Conservation (phyloP, 768 basidiomycete genomes). For the Kondoa malvinella region DNA sequence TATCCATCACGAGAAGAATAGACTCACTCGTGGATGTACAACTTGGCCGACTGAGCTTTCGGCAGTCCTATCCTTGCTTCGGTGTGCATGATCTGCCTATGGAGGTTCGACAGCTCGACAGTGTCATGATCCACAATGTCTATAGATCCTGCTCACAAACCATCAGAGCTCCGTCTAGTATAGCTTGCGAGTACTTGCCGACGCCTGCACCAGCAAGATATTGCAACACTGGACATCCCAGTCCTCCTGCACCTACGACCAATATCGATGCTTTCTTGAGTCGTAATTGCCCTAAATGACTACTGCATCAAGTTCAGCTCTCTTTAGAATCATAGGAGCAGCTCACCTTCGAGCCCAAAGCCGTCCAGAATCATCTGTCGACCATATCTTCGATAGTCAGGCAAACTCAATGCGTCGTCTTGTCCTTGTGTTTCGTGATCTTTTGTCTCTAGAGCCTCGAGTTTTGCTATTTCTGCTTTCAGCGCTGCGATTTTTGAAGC, state of each 20-base stretch:
- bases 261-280: constrained; percentile 57
- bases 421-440: not conserved
- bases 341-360: constrained; percentile 63
- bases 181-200: constrained; percentile 41
- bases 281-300: constrained; percentile 56
- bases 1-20: not conserved
- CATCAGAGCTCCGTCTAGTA: not conserved
- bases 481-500: constrained; percentile 1
- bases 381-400: constrained; percentile 82
- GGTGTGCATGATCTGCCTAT: constrained; percentile 79
- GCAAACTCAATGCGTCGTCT: constrained; percentile 21
- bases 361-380: constrained; percentile 88
- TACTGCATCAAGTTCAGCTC: not conserved
- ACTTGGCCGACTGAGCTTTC: constrained; percentile 68
- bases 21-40: constrained; percentile 47
- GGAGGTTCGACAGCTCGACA: constrained; percentile 76
- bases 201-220: constrained; percentile 85
- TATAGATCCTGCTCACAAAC: constrained; percentile 44
- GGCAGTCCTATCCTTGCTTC: constrained; percentile 51
- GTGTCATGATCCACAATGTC: constrained; percentile 75
- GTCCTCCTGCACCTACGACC: constrained; percentile 85
- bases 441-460: constrained; percentile 9
- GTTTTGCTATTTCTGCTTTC: constrained; percentile 8
- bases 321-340: too few relatives aligned
- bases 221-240: constrained; percentile 88